Conservation (phyloP, 208 protist species). For the Trypanosoma congolense region DNA sequence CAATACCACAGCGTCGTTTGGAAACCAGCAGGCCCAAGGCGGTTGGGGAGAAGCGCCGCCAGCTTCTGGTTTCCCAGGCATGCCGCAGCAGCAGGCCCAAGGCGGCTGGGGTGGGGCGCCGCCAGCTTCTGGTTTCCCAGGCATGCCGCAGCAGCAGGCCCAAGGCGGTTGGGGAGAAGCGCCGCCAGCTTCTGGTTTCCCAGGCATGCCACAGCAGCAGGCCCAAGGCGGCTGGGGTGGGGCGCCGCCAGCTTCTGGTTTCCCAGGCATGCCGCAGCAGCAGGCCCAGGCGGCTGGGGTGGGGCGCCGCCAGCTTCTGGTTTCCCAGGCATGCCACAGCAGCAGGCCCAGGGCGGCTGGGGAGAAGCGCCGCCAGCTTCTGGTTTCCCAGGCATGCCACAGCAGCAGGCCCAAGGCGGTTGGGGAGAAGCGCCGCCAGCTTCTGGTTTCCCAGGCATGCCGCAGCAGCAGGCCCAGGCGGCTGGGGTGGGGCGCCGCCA, state of each 20-base stretch:
- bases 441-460: too few relatives aligned
- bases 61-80: neutral
- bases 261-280: neutral
- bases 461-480: too few relatives aligned
- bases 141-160: neutral
- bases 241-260: neutral
- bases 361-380: too few relatives aligned
- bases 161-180: neutral
- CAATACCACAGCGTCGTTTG: neutral
- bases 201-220: neutral
- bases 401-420: too few relatives aligned
- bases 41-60: neutral
- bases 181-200: neutral
- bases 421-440: too few relatives aligned
- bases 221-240: neutral
- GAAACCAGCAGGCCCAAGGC: neutral
- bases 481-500: too few relatives aligned
- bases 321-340: too few relatives aligned
- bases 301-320: slow-evolving; percentile 1
- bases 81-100: neutral
- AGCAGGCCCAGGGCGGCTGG: too few relatives aligned
- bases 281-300: too few relatives aligned
- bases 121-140: neutral
- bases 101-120: neutral
- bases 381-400: too few relatives aligned